Evolutionary conservation across 73 alveolate genomes (phyloP).

Genomic region (Paramecium sonneborni): DNA sequence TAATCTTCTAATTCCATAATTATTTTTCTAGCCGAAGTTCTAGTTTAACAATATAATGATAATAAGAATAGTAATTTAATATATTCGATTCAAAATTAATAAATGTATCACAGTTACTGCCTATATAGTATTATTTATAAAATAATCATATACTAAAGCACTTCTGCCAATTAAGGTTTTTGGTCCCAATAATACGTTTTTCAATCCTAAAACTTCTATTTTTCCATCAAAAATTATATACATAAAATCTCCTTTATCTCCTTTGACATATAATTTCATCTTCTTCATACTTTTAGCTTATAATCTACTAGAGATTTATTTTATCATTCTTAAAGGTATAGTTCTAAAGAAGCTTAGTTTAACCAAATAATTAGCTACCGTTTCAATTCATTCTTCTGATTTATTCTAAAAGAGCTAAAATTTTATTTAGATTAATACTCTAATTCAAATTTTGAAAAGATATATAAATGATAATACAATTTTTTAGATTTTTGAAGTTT

Average conservation of each 20-base stretch:
- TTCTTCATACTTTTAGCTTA: not conserved
- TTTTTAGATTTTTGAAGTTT: not conserved
- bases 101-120: not conserved
- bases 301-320: not conserved
- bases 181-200: not conserved
- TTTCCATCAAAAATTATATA: not conserved
- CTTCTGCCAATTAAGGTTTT: not conserved
- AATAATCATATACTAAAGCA: not conserved
- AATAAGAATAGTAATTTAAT: not conserved
- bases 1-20: conserved; percentile 10
- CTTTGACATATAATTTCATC: not conserved
- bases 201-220: not conserved
- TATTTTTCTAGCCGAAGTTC: not conserved
- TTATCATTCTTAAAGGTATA: not conserved
- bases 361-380: not conserved
- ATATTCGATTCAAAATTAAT: not conserved
- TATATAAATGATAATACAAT: not conserved
- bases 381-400: not conserved
- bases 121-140: not conserved
- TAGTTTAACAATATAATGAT: not conserved
- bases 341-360: not conserved
- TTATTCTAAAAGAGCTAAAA: not conserved
- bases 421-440: not conserved
- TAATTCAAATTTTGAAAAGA: conserved; percentile 50
- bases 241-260: conserved; percentile 9